Conservation (phyloP, 495 filamentous ascomycete species). For the Daldinia bambusicola region DNA sequence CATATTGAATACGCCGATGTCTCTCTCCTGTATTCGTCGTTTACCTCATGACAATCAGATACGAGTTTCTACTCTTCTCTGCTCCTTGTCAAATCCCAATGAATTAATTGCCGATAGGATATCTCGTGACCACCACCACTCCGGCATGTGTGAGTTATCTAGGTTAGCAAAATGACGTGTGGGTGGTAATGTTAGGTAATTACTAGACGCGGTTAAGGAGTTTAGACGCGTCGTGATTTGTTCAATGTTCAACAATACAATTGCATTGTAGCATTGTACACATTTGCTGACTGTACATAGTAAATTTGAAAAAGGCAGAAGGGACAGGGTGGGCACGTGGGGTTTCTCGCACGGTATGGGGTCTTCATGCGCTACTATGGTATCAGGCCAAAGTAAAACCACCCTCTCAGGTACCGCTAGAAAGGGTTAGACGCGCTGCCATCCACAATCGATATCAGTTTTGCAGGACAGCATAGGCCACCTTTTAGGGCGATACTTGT, state of each 20-base stretch:
- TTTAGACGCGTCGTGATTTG: slow-evolving; percentile 27
- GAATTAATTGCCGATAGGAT: not conserved
- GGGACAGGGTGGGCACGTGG: slow-evolving; percentile 36
- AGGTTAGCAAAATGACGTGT: slow-evolving; percentile 29
- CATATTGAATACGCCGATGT: slow-evolving; percentile 27
- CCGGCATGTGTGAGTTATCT: not conserved
- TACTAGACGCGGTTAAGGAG: slow-evolving; percentile 29
- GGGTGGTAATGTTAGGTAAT: slow-evolving; percentile 3
- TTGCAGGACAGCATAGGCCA: too few species aligned
- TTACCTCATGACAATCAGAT: too few species aligned
- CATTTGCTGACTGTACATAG: too few species aligned
- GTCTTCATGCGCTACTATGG: not conserved
- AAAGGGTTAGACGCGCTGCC: too few species aligned
- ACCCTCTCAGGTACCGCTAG: too few species aligned
- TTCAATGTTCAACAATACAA: slow-evolving; percentile 8
- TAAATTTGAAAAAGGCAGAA: not conserved
- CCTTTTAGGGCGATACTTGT: too few species aligned
- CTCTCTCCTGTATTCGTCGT: slow-evolving; percentile 4
- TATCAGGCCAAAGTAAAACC: too few species aligned
- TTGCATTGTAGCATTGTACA: slow-evolving; percentile 14
- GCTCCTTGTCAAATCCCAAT: too few species aligned
- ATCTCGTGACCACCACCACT: not conserved
- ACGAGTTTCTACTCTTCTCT: too few species aligned
- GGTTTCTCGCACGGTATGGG: slow-evolving; percentile 25
- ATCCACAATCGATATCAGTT: too few species aligned